A percentile compares a stretch with the other conserved stretches of the same genome.
Conservation (phyloP, 331 rosid species). For the Telfairia occidentalis region DNA sequence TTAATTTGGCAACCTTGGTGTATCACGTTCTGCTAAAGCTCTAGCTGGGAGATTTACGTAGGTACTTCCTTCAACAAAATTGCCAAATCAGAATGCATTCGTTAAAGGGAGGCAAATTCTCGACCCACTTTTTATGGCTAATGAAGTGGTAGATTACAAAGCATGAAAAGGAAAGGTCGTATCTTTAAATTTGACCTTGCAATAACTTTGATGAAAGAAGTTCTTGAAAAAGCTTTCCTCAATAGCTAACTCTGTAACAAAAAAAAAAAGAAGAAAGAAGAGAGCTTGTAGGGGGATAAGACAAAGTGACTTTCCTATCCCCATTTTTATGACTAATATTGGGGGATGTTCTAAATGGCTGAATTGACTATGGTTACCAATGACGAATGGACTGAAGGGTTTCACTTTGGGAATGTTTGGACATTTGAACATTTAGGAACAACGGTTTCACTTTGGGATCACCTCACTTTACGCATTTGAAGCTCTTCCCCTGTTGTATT, state of each 20-base stretch:
- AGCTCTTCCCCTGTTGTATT: not conserved
- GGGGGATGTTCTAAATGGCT: not conserved
- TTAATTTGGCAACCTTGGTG: not conserved
- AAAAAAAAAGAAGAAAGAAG: too few relatives aligned
- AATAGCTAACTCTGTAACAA: too few relatives aligned
- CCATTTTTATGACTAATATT: not conserved
- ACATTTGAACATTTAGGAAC: not conserved
- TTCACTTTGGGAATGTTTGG: not conserved
- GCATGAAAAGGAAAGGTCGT: not conserved
- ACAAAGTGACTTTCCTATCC: too few relatives aligned
- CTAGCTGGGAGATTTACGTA: not conserved
- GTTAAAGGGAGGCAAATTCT: too few relatives aligned
- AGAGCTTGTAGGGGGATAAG: too few relatives aligned
- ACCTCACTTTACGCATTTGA: not conserved
- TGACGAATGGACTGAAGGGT: not conserved
- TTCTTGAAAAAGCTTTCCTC: too few relatives aligned
- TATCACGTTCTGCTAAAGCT: not conserved
- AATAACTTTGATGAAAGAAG: not conserved
- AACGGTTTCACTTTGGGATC: too few relatives aligned
- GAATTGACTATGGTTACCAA: not conserved
- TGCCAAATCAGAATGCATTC: not conserved
- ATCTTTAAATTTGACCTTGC: not conserved
- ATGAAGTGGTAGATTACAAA: too few relatives aligned
- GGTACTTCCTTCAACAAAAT: not conserved
- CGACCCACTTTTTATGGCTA: too few relatives aligned